These are phyloP conservation scores for Monilinia fructigena DNA, from an alignment of 2,329 filamentous ascomycete genomes.

Conservation along the genomic window DNA sequence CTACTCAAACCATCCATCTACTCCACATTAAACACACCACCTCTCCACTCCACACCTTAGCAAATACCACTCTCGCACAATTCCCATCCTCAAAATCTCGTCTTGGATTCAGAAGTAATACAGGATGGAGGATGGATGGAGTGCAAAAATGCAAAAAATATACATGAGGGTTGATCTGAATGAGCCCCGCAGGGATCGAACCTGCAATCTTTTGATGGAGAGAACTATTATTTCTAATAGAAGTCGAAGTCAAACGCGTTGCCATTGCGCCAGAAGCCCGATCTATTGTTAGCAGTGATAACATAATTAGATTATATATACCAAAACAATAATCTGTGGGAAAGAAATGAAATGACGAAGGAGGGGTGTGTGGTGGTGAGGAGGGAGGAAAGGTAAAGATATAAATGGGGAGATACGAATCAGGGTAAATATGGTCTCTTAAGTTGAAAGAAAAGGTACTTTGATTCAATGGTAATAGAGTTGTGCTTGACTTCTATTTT, in stretches of 20 bases:
- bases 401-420: not conserved
- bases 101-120: not conserved
- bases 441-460: not conserved
- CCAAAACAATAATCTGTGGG: not conserved
- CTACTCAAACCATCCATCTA: not conserved
- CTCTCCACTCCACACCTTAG: too few relatives aligned
- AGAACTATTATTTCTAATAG: not conserved
- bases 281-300: fast-evolving
- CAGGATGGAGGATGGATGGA: too few relatives aligned
- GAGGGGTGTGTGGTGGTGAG: not conserved
- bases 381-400: not conserved
- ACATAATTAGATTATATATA: not conserved
- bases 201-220: conserved; percentile 18
- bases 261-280: conserved; percentile 15
- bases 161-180: not conserved
- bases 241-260: conserved; percentile 21
- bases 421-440: not conserved
- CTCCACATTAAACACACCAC: not conserved
- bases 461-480: not conserved
- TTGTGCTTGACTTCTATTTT: not conserved
- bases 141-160: not conserved
- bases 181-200: conserved; percentile 10
- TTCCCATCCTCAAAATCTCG: not conserved
- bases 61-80: not conserved
- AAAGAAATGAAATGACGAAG: not conserved